Conservation (phyloP, 2,329 filamentous ascomycete species). For the Neofusicoccum ribis region DNA sequence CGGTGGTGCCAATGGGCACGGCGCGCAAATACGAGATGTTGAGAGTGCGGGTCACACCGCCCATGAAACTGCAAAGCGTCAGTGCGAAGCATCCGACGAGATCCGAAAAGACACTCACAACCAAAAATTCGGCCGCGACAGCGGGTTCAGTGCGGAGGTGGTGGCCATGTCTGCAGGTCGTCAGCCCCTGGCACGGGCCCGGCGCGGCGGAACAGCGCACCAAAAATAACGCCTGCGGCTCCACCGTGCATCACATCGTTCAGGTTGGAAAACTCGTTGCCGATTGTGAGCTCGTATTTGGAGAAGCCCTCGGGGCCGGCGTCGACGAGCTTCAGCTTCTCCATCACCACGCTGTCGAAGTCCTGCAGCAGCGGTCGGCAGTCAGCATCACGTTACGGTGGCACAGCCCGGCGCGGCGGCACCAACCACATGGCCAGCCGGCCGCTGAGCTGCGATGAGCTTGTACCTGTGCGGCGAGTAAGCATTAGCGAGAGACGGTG, state of each 20-base stretch:
- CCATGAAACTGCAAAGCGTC: constrained; percentile 42
- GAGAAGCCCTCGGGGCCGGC: constrained; percentile 38
- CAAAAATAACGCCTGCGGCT: constrained; percentile 41
- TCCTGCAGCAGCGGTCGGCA: constrained; percentile 27
- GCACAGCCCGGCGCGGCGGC: neutral
- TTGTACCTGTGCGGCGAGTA: constrained; percentile 28
- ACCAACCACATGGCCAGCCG: constrained; percentile 35
- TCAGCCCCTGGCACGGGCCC: neutral
- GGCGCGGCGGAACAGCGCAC: constrained; percentile 7
- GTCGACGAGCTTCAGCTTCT: constrained; percentile 37
- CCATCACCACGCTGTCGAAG: constrained; percentile 41
- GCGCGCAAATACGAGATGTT: constrained; percentile 55
- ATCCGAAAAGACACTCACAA: constrained; percentile 34
- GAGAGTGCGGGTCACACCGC: constrained; percentile 51
- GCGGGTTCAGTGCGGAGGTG: constrained; percentile 50
- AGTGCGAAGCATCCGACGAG: neutral
- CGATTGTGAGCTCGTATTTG: constrained; percentile 36
- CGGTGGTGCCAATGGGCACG: constrained; percentile 48
- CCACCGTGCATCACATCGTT: constrained; percentile 46
- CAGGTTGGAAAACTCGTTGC: constrained; percentile 39
- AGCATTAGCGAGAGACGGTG: neutral
- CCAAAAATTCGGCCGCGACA: constrained; percentile 52
- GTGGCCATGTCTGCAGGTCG: constrained; percentile 40
- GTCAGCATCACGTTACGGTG: neutral
- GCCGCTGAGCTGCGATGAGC: constrained; percentile 32